These are phyloP conservation scores for Microcyclosporella mali DNA, from an alignment of 2,329 filamentous ascomycete species.

Conservation along the genomic window DNA sequence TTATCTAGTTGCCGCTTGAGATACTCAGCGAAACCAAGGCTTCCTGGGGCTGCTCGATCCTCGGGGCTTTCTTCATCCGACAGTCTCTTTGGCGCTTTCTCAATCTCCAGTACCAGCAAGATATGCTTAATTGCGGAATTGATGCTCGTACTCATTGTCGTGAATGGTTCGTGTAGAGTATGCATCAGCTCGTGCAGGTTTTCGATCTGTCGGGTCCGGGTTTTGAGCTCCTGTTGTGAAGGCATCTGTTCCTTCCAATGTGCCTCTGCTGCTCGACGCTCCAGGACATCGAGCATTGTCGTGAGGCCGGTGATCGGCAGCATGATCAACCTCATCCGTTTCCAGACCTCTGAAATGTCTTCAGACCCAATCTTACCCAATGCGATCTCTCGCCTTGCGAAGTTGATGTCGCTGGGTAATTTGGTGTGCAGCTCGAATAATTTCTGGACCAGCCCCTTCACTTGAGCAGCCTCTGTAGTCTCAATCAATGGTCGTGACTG, in stretches of 20 bases:
- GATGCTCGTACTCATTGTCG: constrained; percentile 55
- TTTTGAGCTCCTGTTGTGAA: constrained; percentile 13
- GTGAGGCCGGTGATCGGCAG: constrained; percentile 62
- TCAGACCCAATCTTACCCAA: constrained; percentile 60
- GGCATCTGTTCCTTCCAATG: constrained; percentile 38
- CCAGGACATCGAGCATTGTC: constrained; percentile 65
- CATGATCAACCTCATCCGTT: constrained; percentile 54
- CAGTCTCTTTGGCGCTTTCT: constrained; percentile 30
- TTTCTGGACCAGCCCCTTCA: constrained; percentile 24
- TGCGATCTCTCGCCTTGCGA: constrained; percentile 68
- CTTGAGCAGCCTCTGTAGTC: constrained; percentile 28
- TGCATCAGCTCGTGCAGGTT: constrained; percentile 62
- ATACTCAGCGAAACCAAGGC: constrained; percentile 50
- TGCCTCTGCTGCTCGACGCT: constrained; percentile 54
- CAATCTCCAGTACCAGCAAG: constrained; percentile 49
- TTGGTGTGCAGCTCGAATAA: constrained; percentile 57
- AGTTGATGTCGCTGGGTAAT: constrained; percentile 59
- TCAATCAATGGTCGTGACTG: constrained; percentile 30
- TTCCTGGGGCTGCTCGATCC: constrained; percentile 49
- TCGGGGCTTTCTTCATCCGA: constrained; percentile 34
- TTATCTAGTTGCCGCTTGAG: constrained; percentile 49
- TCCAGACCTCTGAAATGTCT: constrained; percentile 57
- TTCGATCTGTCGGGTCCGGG: constrained; percentile 20
- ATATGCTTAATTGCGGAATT: constrained; percentile 62
- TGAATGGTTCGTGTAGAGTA: constrained; percentile 62